Percentiles rank a stretch among this genome's conserved stretches.
These are phyloP conservation scores for Thermomucor indicae-seudaticae DNA, from an alignment of 371 early-diverging fungal genomes.

Conservation along the genomic window DNA sequence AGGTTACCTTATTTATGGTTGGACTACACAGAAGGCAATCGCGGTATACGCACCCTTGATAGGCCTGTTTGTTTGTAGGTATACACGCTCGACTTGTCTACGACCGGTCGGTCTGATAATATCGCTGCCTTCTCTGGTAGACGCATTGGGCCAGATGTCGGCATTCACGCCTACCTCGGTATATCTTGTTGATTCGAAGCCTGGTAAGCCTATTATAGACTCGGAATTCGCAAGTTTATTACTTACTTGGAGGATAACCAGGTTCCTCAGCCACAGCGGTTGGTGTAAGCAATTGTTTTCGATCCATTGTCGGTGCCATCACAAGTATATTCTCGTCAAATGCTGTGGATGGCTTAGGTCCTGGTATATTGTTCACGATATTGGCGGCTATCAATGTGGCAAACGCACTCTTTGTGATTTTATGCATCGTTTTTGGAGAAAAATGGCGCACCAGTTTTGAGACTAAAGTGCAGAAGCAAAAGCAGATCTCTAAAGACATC, in stretches of 20 bases:
- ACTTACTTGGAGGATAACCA: no score
- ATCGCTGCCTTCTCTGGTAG: neutral
- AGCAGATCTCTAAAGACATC: neutral
- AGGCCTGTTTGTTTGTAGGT: conserved; percentile 25
- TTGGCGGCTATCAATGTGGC: conserved; percentile 15
- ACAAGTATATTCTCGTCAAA: conserved; percentile 17
- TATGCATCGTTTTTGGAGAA: conserved; percentile 13
- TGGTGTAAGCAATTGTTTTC: conserved; percentile 32
- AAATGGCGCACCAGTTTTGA: conserved; percentile 22
- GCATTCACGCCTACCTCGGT: conserved; percentile 16
- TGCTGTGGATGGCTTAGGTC: conserved; percentile 16
- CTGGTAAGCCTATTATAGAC: no score
- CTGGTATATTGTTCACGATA: conserved; percentile 21
- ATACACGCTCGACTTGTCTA: neutral
- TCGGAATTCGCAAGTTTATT: no score
- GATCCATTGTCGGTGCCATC: conserved; percentile 30
- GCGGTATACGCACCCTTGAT: conserved; percentile 18
- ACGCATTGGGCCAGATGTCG: conserved; percentile 25
- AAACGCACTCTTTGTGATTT: conserved; percentile 13
- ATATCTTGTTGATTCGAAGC: conserved; percentile 14
- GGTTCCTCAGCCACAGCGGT: conserved; percentile 32
- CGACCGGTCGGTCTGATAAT: neutral
- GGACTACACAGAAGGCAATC: conserved; percentile 22
- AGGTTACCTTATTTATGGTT: conserved; percentile 34
- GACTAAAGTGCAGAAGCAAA: neutral